Conservation (phyloP, 2,329 filamentous ascomycete species). For the Laburnicola sp. region DNA sequence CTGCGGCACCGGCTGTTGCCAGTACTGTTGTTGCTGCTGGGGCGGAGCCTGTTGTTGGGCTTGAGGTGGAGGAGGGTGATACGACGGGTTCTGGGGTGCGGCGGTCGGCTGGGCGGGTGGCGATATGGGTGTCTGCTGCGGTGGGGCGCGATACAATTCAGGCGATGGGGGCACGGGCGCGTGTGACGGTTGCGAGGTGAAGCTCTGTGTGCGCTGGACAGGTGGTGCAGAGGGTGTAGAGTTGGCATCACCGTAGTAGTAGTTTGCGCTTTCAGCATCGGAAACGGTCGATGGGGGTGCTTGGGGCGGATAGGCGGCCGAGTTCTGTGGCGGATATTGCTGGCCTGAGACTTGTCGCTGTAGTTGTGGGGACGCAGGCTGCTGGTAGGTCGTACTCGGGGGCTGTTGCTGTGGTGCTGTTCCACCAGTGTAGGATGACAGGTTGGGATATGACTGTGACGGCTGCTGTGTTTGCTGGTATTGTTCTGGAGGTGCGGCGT, state of each 20-base stretch:
- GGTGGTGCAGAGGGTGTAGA: constrained; percentile 26
- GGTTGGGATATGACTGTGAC: constrained; percentile 41
- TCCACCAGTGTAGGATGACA: constrained; percentile 25
- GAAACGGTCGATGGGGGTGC: constrained; percentile 37
- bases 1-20: constrained; percentile 38
- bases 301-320: constrained; percentile 39
- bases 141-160: constrained; percentile 33
- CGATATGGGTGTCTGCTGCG: constrained; percentile 32
- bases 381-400: constrained; percentile 32
- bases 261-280: constrained; percentile 39
- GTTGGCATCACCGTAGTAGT: constrained; percentile 39
- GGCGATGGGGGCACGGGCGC: constrained; percentile 41
- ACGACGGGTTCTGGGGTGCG: constrained; percentile 37
- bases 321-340: constrained; percentile 39
- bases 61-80: too few relatives aligned
- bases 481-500: constrained; percentile 33
- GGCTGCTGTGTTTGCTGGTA: constrained; percentile 42
- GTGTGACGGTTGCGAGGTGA: constrained; percentile 37
- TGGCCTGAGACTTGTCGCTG: constrained; percentile 40
- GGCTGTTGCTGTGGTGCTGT: constrained; percentile 28
- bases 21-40: constrained; percentile 33
- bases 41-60: too few relatives aligned
- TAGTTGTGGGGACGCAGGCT: constrained; percentile 42
- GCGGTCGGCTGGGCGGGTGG: constrained; percentile 36
- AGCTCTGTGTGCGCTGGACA: constrained; percentile 37